Evolutionary conservation across 1,284 basidiomycete genomes (phyloP).

Genomic region (Vanrija pseudolonga): DNA sequence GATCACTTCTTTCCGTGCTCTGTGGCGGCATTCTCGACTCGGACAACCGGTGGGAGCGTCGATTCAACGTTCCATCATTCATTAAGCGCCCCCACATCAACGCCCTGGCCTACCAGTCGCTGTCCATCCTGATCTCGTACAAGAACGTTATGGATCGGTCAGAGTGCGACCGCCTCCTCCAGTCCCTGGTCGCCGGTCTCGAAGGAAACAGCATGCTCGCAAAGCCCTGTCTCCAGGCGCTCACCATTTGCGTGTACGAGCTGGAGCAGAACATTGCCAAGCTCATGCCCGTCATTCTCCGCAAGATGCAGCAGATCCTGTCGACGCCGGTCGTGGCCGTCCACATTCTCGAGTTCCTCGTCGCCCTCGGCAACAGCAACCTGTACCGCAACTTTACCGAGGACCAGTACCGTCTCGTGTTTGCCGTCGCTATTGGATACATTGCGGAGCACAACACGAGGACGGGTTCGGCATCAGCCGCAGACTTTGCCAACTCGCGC

Average conservation of each 20-base stretch:
- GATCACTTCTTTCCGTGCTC: constrained; percentile 64
- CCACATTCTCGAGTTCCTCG: constrained; percentile 91
- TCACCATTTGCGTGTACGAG: constrained; percentile 86
- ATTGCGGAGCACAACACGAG: constrained; percentile 70
- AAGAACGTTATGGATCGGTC: constrained; percentile 63
- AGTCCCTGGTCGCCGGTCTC: constrained; percentile 78
- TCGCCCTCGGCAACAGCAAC: constrained; percentile 74
- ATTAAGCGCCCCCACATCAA: constrained; percentile 77
- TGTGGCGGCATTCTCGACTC: constrained; percentile 53
- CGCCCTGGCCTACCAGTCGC: constrained; percentile 78
- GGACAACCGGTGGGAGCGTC: constrained; percentile 33
- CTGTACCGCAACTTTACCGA: constrained; percentile 92
- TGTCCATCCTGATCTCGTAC: constrained; percentile 88
- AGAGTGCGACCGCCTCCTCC: constrained; percentile 66
- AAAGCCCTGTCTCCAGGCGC: constrained; percentile 85
- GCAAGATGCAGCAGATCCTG: constrained; percentile 90
- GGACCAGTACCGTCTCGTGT: constrained; percentile 87
- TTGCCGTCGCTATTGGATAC: constrained; percentile 91
- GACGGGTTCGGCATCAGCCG: constrained; percentile 31
- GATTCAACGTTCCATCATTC: constrained; percentile 49
- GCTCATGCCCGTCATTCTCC: constrained; percentile 73
- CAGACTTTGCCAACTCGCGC: constrained; percentile 59
- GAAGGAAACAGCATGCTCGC: constrained; percentile 70
- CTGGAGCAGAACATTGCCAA: constrained; percentile 79
- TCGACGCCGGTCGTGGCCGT: constrained; percentile 89